These are phyloP conservation scores for Curvularia sp. DNA, from an alignment of 2,329 filamentous ascomycete species.

Conservation along the genomic window DNA sequence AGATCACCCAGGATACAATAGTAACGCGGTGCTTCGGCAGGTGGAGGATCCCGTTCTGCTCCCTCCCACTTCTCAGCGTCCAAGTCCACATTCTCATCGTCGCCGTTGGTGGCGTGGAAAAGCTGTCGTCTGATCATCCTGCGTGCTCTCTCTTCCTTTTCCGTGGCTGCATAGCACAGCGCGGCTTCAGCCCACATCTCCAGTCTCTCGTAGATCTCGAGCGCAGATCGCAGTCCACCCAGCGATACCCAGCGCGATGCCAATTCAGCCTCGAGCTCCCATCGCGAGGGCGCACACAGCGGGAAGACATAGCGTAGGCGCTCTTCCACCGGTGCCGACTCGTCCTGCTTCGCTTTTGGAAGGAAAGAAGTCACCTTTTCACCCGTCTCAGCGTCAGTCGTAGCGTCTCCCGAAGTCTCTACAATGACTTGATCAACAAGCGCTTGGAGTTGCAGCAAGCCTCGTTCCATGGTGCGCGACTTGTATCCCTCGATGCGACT, in stretches of 20 bases:
- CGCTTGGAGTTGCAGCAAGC: constrained; percentile 90
- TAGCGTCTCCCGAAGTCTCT: constrained; percentile 66
- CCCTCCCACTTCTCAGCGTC: constrained; percentile 67
- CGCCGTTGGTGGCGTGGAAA: constrained; percentile 67
- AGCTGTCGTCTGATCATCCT: constrained; percentile 79
- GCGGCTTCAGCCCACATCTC: constrained; percentile 96
- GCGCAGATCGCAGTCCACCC: constrained; percentile 84
- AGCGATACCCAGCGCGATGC: constrained; percentile 91
- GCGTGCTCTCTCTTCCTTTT: constrained; percentile 83
- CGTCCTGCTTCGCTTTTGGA: constrained; percentile 73
- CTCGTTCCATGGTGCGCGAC: constrained; percentile 85
- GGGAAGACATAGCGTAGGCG: constrained; percentile 84
- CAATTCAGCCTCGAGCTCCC: constrained; percentile 93
- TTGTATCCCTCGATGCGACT: constrained; percentile 89
- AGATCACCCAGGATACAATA: constrained; percentile 95
- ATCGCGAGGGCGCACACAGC: constrained; percentile 82
- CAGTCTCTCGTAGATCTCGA: constrained; percentile 94
- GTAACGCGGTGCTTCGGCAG: constrained; percentile 82
- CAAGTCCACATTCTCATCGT: constrained; percentile 49
- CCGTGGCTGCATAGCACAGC: constrained; percentile 79
- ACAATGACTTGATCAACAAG: constrained; percentile 94
- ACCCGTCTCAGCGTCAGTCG: constrained; percentile 35
- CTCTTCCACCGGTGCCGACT: constrained; percentile 78
- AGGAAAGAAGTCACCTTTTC: constrained; percentile 76
- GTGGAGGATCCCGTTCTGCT: constrained; percentile 71